Percentiles rank a stretch among this genome's conserved stretches.
These are phyloP conservation scores for Albugo candida DNA, from an alignment of 352 stramenopile genomes.

Conservation along the genomic window DNA sequence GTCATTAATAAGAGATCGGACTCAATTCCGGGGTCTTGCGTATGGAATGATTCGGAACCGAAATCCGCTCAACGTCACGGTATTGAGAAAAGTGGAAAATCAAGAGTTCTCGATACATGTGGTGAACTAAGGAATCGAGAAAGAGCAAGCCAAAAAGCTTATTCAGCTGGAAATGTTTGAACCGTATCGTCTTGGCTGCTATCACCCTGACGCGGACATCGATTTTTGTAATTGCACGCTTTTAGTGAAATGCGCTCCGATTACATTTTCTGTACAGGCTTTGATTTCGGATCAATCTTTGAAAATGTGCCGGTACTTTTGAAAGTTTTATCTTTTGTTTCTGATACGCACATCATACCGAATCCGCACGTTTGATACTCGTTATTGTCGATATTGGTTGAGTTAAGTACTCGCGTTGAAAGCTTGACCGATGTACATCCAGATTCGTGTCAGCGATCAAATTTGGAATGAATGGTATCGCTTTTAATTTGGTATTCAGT, in stretches of 20 bases:
- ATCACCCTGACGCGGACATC: conserved; percentile 73
- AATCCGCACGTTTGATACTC: conserved; percentile 56
- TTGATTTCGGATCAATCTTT: conserved; percentile 74
- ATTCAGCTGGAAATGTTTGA: conserved; percentile 82
- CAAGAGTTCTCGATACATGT: conserved; percentile 67
- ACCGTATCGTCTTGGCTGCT: conserved; percentile 73
- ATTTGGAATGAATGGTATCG: conserved; percentile 79
- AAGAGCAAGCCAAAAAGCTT: conserved; percentile 19
- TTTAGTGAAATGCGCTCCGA: too few species aligned
- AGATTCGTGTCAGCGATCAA: conserved; percentile 86
- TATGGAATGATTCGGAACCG: too few species aligned
- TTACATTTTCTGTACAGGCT: conserved; percentile 20
- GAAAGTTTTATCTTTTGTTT: conserved; percentile 43
- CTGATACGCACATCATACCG: conserved; percentile 58
- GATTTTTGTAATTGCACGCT: conserved; percentile 27
- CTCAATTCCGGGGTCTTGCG: too few species aligned
- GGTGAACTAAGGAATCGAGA: conserved; percentile 17
- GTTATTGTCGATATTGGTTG: background rate
- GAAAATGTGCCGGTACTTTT: conserved; percentile 58
- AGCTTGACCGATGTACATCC: background rate
- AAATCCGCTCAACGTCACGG: conserved; percentile 9
- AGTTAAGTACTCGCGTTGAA: too few species aligned
- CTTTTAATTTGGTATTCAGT: conserved; percentile 89
- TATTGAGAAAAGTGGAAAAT: conserved; percentile 36
- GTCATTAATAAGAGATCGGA: too few species aligned